Conservation (phyloP, 495 filamentous ascomycete genomes). For the Pseudomonodictys pantanalensis region DNA sequence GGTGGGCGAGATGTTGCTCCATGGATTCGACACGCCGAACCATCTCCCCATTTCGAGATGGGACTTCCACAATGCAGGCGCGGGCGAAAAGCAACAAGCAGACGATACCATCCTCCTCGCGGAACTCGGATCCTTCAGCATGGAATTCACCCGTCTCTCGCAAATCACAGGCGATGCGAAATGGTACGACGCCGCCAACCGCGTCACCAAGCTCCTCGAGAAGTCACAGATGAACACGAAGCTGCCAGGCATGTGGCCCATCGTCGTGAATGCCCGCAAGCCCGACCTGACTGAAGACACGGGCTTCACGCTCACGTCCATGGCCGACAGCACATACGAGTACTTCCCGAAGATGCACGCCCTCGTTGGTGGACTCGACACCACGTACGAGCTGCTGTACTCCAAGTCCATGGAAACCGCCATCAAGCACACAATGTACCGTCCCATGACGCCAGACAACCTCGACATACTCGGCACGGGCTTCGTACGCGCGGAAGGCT, state of each 20-base stretch:
- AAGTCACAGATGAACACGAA: slow-evolving; percentile 40
- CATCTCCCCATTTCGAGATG: slow-evolving; percentile 52
- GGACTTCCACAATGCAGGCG: slow-evolving; percentile 45
- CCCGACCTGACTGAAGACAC: slow-evolving; percentile 45
- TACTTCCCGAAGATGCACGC: slow-evolving; percentile 52
- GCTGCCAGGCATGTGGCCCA: slow-evolving; percentile 45
- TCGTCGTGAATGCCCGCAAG: slow-evolving; percentile 40
- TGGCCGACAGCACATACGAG: slow-evolving; percentile 44
- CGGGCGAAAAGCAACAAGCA: slow-evolving; percentile 45
- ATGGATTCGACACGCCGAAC: slow-evolving; percentile 45
- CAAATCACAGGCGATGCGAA: slow-evolving; percentile 40
- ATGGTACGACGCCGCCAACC: slow-evolving; percentile 41
- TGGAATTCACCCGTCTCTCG: slow-evolving; percentile 44
- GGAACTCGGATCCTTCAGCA: slow-evolving; percentile 41
- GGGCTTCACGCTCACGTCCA: slow-evolving; percentile 39
- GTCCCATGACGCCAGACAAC: slow-evolving; percentile 42
- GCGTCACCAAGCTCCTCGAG: slow-evolving; percentile 37
- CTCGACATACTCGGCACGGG: slow-evolving; percentile 41
- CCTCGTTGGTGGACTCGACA: slow-evolving; percentile 39
- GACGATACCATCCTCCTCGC: slow-evolving; percentile 45
- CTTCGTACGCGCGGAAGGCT: slow-evolving; percentile 31
- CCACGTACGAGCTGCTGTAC: slow-evolving; percentile 37
- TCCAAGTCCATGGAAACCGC: slow-evolving; percentile 38
- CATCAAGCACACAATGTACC: slow-evolving; percentile 39
- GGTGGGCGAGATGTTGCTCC: slow-evolving; percentile 43